Base-by-base conservation (phyloP, 352 stramenopile species). In the Phytophthora sp. region DNA sequence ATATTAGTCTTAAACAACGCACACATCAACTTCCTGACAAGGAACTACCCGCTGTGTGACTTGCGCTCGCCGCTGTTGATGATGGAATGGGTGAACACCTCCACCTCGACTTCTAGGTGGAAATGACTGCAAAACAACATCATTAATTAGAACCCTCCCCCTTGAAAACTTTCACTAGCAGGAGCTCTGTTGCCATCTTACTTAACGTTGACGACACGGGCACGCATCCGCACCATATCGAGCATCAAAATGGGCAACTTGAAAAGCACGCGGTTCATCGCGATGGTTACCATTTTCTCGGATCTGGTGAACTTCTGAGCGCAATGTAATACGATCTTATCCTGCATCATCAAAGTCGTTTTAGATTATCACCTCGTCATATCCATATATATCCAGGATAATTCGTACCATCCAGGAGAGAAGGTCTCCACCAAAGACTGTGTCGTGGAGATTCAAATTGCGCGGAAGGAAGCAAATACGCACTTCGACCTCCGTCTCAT, bases 261-360 rank as follows among this genome's bases (percentile, higher is more conserved):
- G 60, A 90, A 90, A 7, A 78, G 61, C 52, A 86, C 69, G 35
- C 81, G 79, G 61, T 90, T 86, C 77, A 90, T 86, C n/a, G 78
- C 62, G 36, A 87, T 79, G 3, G 81, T 90, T 36, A 79, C 73
- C 77, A 88, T 90, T 49, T 80, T 77, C 57, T 86, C 69, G 56
- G 77, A 86, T 57, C 79, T 82, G 18, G 77, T 84, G 42, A 90
- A 88, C 29, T 74, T 85, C 23, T 76, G 79, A 21, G 81, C 79
- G 30, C 79, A 90, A 58, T 84, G 82, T n/a, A 82, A 58, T 3
- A 79, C 81, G 8, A 76, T 74, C 30, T 75, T 76, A 63, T 88
- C 79, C 77, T 85, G 27, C 24, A 8, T 6, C 3, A 35, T 3
- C 24, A 36, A 33, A 38, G 47, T 18, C 16, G 7, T 18, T 16